These are phyloP conservation scores for Eucommia ulmoides DNA, from an alignment of 257 asterid species.

Conservation along the genomic window DNA sequence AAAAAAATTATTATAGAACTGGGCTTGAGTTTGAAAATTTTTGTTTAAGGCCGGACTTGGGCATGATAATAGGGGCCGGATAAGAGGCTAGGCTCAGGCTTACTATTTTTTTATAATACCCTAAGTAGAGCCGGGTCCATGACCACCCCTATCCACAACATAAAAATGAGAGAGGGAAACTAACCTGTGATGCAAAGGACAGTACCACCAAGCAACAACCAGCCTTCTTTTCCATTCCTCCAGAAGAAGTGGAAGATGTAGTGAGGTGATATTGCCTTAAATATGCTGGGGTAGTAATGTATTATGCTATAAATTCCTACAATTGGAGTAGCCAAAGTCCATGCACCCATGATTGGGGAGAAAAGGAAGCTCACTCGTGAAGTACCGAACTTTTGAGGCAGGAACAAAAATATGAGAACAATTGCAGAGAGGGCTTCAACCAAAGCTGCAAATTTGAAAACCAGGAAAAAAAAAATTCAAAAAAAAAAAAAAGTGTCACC, in stretches of 20 bases:
- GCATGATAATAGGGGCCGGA: no score
- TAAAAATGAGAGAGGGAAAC: not conserved
- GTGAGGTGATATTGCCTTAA: slow-evolving; percentile 28
- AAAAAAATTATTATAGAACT: no score
- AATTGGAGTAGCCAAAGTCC: slow-evolving; percentile 25
- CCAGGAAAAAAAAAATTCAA: no score
- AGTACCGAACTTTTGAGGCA: slow-evolving; percentile 34
- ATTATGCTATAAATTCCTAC: slow-evolving; percentile 26
- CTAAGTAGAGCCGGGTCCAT: no score
- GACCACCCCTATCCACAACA: no score
- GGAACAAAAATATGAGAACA: slow-evolving; percentile 25
- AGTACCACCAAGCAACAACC: slow-evolving; percentile 24
- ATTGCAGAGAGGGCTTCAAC: slow-evolving; percentile 30
- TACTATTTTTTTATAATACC: no score
- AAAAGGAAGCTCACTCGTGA: slow-evolving; percentile 32
- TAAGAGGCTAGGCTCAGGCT: no score
- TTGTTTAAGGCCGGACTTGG: no score
- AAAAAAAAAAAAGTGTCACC: no score
- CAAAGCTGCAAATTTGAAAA: slow-evolving; percentile 21
- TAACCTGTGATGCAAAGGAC: slow-evolving; percentile 31
- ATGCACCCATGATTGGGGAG: slow-evolving; percentile 28
- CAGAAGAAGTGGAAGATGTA: slow-evolving; percentile 18
- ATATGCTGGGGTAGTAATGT: slow-evolving; percentile 23
- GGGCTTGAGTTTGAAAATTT: no score
- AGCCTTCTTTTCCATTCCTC: slow-evolving; percentile 32